phyloP scores from a whole-genome alignment of 106 monocot species.

The Xerophyta viscosa region DNA sequence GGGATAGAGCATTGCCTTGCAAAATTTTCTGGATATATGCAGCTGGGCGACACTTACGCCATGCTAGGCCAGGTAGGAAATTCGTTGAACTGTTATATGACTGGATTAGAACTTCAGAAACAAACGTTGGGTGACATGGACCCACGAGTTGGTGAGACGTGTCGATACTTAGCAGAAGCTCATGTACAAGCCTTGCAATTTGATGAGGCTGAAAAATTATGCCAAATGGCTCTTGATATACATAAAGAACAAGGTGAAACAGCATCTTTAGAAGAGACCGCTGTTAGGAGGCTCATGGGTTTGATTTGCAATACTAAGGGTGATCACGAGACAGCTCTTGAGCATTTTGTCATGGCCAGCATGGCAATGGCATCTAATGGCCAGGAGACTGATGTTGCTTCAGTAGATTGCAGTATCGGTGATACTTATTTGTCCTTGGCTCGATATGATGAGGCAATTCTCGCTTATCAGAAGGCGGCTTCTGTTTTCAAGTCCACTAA shows the following conservation, averaged over 20 bases:
- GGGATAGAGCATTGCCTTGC: slow-evolving; percentile 52
- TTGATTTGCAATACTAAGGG: slow-evolving; percentile 42
- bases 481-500: slow-evolving; percentile 19
- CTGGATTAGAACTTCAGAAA: slow-evolving; percentile 30
- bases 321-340: slow-evolving; percentile 31
- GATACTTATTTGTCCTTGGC: slow-evolving; percentile 30
- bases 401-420: slow-evolving; percentile 43
- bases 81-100: slow-evolving; percentile 20
- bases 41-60: slow-evolving; percentile 44
- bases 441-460: slow-evolving; percentile 37
- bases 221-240: slow-evolving; percentile 31
- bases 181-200: slow-evolving; percentile 35
- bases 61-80: slow-evolving; percentile 28
- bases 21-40: slow-evolving; percentile 68
- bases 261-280: slow-evolving; percentile 19
- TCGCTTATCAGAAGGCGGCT: slow-evolving; percentile 31
- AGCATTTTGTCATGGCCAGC: slow-evolving; percentile 34
- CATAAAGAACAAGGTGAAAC: slow-evolving; percentile 23
- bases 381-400: slow-evolving; percentile 27
- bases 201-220: slow-evolving; percentile 27
- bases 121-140: slow-evolving; percentile 27
- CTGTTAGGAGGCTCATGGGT: slow-evolving; percentile 38
- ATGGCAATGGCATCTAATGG: slow-evolving; percentile 30
- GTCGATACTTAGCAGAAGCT: slow-evolving; percentile 39
- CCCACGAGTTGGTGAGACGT: slow-evolving; percentile 38